Evolutionary conservation across 2,329 filamentous ascomycete species (phyloP).

Genomic region (Paracoccidioides lutzii): DNA sequence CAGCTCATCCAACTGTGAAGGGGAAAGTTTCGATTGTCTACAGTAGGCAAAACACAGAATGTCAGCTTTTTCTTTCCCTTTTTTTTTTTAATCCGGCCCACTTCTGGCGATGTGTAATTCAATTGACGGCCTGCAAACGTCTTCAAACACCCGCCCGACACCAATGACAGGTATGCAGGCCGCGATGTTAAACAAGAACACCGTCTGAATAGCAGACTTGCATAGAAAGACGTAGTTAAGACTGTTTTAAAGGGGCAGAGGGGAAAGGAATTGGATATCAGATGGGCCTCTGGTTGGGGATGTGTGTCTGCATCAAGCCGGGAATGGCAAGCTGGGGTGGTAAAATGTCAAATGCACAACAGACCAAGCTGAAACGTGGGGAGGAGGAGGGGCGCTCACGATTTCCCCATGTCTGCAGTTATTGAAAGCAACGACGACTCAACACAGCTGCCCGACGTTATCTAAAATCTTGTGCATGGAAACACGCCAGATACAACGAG

Average conservation of each 20-base stretch:
- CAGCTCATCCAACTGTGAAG: slow-evolving; percentile 87
- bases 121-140: too few species aligned
- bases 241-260: not conserved
- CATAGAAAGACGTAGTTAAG: not conserved
- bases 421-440: not conserved
- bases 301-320: not conserved
- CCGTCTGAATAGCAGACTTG: too few species aligned
- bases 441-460: not conserved
- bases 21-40: slow-evolving; percentile 96
- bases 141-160: too few species aligned
- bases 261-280: too few species aligned
- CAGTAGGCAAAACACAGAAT: slow-evolving; percentile 12
- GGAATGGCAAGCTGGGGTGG: not conserved
- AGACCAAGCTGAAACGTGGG: not conserved
- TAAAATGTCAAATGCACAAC: not conserved
- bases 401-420: slow-evolving; percentile 2
- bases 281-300: too few species aligned
- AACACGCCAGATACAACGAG: not conserved
- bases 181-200: not conserved
- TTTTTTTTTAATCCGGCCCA: too few species aligned
- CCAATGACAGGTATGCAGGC: too few species aligned
- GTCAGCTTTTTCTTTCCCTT: slow-evolving; percentile 3
- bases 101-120: too few species aligned
- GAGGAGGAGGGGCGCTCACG: not conserved
- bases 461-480: not conserved